Conservation (phyloP, 2,329 filamentous ascomycete species). For the Sphaceloma murrayae region DNA sequence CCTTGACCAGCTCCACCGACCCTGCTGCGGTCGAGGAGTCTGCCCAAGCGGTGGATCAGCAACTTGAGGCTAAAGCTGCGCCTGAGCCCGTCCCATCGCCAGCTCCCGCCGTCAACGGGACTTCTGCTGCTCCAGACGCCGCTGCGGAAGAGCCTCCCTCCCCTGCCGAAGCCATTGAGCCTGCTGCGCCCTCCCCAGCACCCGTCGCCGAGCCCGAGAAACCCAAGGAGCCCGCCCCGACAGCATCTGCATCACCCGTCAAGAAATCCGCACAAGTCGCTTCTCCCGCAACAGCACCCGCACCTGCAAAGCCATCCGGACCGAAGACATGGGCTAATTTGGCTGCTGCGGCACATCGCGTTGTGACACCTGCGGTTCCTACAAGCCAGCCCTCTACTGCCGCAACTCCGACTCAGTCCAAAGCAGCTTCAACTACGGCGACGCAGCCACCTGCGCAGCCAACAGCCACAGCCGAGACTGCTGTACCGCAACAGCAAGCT, state of each 20-base stretch:
- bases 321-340: conserved; percentile 66
- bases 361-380: conserved; percentile 35
- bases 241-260: conserved; percentile 38
- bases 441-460: conserved; percentile 21
- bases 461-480: conserved; percentile 29
- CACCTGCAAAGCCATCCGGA: conserved; percentile 46
- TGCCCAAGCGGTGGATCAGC: conserved; percentile 53
- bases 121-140: conserved; percentile 27
- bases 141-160: conserved; percentile 32
- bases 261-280: conserved; percentile 42
- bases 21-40: conserved; percentile 36
- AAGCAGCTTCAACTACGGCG: conserved; percentile 25
- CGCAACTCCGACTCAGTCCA: conserved; percentile 27
- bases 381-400: conserved; percentile 22
- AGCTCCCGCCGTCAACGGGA: conserved; percentile 30
- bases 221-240: conserved; percentile 54
- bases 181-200: conserved; percentile 26
- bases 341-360: conserved; percentile 42
- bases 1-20: conserved; percentile 29
- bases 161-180: conserved; percentile 28
- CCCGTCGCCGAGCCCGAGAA: conserved; percentile 37
- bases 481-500: conserved; percentile 29
- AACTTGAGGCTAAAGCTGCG: conserved; percentile 56
- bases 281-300: conserved; percentile 35
- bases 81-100: conserved; percentile 24